These are phyloP conservation scores for Podaxis pistillaris DNA, from an alignment of 768 basidiomycete genomes.

Conservation along the genomic window DNA sequence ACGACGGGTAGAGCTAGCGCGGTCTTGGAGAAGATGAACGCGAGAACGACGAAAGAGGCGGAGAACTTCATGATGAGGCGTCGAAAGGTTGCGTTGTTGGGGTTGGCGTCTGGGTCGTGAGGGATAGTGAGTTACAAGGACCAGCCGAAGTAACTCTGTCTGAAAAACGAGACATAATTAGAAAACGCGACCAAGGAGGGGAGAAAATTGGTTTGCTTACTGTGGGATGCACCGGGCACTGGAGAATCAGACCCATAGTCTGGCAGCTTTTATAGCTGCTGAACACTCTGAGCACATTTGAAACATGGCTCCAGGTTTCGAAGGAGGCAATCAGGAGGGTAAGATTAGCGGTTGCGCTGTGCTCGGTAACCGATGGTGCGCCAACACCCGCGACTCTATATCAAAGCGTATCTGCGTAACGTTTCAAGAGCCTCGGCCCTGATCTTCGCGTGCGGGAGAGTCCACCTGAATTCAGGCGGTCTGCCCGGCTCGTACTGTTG, in stretches of 20 bases:
- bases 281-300: background rate
- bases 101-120: background rate
- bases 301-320: background rate
- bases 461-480: too few relatives aligned
- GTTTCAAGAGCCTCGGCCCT: too few relatives aligned
- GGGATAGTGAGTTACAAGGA: background rate
- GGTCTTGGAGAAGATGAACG: background rate
- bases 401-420: too few relatives aligned
- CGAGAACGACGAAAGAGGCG: background rate
- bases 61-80: slow-evolving; percentile 3
- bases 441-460: too few relatives aligned
- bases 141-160: slow-evolving; percentile 10
- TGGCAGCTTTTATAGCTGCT: background rate
- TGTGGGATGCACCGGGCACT: slow-evolving; percentile 8
- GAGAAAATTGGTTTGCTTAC: background rate
- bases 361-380: background rate
- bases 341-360: background rate
- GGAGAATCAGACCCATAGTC: background rate
- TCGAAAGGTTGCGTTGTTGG: background rate
- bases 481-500: too few relatives aligned
- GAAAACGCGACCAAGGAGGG: background rate
- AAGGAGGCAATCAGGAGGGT: background rate
- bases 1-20: background rate
- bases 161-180: background rate
- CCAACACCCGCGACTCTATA: background rate